Evolutionary conservation across 164 flowering plant species (phyloP).

Genomic region (Nymphaea colorata): DNA sequence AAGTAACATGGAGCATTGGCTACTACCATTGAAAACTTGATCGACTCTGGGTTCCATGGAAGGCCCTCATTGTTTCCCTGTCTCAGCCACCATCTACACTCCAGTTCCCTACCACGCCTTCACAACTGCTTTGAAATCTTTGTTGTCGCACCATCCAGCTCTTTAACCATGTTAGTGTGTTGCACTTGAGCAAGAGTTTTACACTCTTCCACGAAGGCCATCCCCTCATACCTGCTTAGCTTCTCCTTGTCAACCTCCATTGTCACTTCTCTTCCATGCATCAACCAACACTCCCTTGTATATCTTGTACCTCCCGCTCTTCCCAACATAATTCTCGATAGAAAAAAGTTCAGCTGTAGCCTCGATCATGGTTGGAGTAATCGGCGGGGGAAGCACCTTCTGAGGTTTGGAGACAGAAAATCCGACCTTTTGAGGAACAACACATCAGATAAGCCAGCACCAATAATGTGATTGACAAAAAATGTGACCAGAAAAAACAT

Average conservation of each 20-base stretch:
- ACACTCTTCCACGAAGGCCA: slow-evolving; percentile 32
- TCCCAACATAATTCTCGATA: slow-evolving; percentile 22
- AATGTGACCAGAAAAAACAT: not conserved
- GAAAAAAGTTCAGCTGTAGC: not conserved
- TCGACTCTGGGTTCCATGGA: slow-evolving; percentile 34
- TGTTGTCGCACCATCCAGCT: slow-evolving; percentile 41
- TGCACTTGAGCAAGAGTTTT: slow-evolving; percentile 27
- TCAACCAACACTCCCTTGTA: slow-evolving; percentile 24
- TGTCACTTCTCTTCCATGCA: slow-evolving; percentile 31
- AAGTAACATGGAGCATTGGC: slow-evolving; percentile 35
- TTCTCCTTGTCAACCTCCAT: slow-evolving; percentile 31
- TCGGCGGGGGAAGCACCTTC: slow-evolving; percentile 7
- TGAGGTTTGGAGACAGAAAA: slow-evolving; percentile 17
- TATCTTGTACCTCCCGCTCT: slow-evolving; percentile 22
- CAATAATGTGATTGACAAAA: not conserved
- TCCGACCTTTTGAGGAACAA: slow-evolving; percentile 15
- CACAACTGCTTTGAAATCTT: slow-evolving; percentile 30
- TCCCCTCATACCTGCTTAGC: slow-evolving; percentile 15
- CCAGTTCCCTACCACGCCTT: slow-evolving; percentile 36
- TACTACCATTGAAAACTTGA: slow-evolving; percentile 28
- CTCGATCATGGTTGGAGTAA: slow-evolving; percentile 23
- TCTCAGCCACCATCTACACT: slow-evolving; percentile 36
- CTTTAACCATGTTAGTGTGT: slow-evolving; percentile 39
- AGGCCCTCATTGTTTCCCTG: slow-evolving; percentile 12
- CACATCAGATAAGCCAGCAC: slow-evolving; percentile 31